Conservation (phyloP, 2,329 filamentous ascomycete species). For the Ceratocystis cacaofunesta region DNA sequence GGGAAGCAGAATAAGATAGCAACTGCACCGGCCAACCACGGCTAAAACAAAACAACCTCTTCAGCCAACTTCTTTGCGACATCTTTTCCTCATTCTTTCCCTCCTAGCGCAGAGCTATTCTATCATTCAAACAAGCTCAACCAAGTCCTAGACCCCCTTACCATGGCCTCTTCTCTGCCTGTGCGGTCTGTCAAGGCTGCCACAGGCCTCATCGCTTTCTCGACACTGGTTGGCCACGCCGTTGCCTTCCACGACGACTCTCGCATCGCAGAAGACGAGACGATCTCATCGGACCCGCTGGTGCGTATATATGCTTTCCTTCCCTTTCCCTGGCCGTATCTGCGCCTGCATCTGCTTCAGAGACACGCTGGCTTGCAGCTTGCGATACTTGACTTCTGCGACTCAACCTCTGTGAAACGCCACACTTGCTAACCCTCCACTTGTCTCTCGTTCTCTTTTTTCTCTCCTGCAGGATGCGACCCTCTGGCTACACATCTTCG, state of each 20-base stretch:
- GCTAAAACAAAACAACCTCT: not conserved
- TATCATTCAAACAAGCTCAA: not conserved
- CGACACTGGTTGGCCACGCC: not conserved
- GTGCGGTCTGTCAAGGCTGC: not conserved
- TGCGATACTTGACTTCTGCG: not conserved
- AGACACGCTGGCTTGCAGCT: not conserved
- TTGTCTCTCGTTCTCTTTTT: not conserved
- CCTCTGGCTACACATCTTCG: slow-evolving; percentile 85
- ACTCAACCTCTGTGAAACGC: not conserved
- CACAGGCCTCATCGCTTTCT: slow-evolving; percentile 15
- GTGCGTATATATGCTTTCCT: not conserved
- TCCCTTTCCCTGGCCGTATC: not conserved
- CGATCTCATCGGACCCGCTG: slow-evolving; percentile 12
- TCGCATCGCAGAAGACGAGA: slow-evolving; percentile 14
- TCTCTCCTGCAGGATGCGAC: slow-evolving; percentile 47
- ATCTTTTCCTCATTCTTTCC: not conserved
- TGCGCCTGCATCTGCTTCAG: not conserved
- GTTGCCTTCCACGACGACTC: slow-evolving; percentile 15
- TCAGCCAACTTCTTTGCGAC: not conserved
- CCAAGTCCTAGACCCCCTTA: not conserved
- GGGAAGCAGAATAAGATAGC: not conserved
- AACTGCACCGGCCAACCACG: not conserved
- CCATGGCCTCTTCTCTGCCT: not conserved
- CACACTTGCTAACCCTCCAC: not conserved
- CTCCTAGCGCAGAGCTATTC: too few species aligned